Evolutionary conservation across 2,329 filamentous ascomycete genomes (phyloP), one percentile per base, ranked within the genome.

Genomic region (Scorias spongiosa): DNA sequence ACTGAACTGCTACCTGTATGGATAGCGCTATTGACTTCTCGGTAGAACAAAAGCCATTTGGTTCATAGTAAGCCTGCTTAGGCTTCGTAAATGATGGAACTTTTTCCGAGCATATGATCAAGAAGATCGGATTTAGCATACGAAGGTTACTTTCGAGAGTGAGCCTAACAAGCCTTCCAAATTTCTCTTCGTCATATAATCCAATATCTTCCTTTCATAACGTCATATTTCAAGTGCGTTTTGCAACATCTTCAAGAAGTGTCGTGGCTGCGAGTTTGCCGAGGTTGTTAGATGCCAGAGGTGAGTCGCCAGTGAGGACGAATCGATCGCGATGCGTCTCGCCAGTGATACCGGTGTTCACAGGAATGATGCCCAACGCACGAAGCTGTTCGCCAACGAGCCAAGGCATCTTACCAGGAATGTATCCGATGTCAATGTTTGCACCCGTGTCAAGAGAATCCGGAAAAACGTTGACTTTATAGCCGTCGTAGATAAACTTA

Each of bases 371-470:
- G 10, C 48, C 50, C 10, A 46, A 40, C 44, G 50, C 49, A 5
- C 44, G 40, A 14, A 52, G 46, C 15, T 49, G 39, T 40, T 52
- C 50, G 9, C 50, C 50, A 1, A 52, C 50, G 10, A 50, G 40
- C 50, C 48, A 52, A 10, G 43, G 47, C 50, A 52, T 49, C 48
- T 49, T 52, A n/a, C 50, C 48, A 1, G 50, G 50, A 14, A 52
- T 49, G 29, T 52, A 52, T 3, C 50, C 48, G 37, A 52, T 52
- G 29, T 52, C 50, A 42, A 52, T 48, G 18, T 52, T 52, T 18
- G 48, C 38, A 12, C 47, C 45, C 9, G 42, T 46, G 41, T 50
- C 50, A 11, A 50, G 47, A 2, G 46, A 43, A 32, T 52, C 49
- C 8, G 49, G 49, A 39, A 52, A 52, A 15, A 50, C 49, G 15